Conservation (phyloP, 2,329 filamentous ascomycete species). For the Aspergillus sp. region DNA sequence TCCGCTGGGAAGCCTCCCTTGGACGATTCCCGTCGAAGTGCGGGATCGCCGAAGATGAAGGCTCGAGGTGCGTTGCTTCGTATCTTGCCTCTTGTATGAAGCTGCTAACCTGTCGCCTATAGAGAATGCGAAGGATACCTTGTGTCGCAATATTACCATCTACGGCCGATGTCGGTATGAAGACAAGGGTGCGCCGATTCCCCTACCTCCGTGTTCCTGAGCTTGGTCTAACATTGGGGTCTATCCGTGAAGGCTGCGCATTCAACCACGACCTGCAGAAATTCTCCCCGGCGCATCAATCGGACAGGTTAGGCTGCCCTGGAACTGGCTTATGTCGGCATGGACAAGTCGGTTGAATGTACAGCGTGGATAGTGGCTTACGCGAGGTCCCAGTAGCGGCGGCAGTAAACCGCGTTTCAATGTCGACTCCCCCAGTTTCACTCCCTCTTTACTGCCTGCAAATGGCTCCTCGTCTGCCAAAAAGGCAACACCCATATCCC, state of each 20-base stretch:
- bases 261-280: slow-evolving; percentile 79
- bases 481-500: slow-evolving; percentile 66
- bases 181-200: slow-evolving; percentile 54
- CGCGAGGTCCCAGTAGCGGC: slow-evolving; percentile 5
- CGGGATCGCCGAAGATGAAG: slow-evolving; percentile 40
- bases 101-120: slow-evolving; percentile 8
- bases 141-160: slow-evolving; percentile 86
- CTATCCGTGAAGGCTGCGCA: slow-evolving; percentile 51
- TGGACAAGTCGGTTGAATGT: background rate
- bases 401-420: slow-evolving; percentile 64
- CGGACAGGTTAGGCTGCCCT: slow-evolving; percentile 28
- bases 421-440: slow-evolving; percentile 94
- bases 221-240: slow-evolving; percentile 12
- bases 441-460: slow-evolving; percentile 47
- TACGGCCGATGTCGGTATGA: slow-evolving; percentile 90
- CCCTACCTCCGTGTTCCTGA: slow-evolving; percentile 3
- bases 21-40: slow-evolving; percentile 37
- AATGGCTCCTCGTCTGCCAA: slow-evolving; percentile 40
- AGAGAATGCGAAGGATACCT: slow-evolving; percentile 76
- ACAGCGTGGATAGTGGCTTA: slow-evolving; percentile 10
- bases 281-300: slow-evolving; percentile 34
- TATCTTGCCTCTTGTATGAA: background rate
- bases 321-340: slow-evolving; percentile 1
- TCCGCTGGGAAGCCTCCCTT: slow-evolving; percentile 34
- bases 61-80: slow-evolving; percentile 34